Evolutionary conservation across 192 early-diverging fungal genomes (phyloP).

Genomic region (Coemansia sp.): DNA sequence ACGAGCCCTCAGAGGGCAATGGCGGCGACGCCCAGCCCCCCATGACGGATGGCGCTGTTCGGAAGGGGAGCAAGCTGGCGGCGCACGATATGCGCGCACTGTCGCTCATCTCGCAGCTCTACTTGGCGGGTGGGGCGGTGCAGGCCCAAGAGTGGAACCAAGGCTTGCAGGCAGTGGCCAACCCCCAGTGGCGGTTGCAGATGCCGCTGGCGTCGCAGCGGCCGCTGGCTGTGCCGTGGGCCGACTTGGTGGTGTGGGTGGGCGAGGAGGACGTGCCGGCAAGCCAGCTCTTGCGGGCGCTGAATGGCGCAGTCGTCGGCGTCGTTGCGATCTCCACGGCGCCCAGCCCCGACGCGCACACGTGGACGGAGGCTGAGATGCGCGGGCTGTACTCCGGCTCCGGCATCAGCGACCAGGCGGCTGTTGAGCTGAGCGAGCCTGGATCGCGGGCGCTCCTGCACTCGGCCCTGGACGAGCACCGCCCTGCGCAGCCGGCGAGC

Average conservation of each 20-base stretch:
- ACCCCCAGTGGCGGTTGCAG: constrained; percentile 57
- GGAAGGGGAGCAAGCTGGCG: constrained; percentile 53
- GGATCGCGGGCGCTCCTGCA: constrained; percentile 25
- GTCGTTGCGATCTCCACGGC: constrained; percentile 57
- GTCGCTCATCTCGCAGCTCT: constrained; percentile 70
- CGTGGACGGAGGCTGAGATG: constrained; percentile 33
- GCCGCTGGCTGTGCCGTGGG: constrained; percentile 67
- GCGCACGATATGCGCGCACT: constrained; percentile 69
- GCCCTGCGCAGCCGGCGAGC: neutral
- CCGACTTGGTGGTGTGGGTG: constrained; percentile 64
- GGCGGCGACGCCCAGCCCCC: neutral
- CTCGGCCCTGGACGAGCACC: neutral
- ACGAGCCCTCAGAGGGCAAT: neutral
- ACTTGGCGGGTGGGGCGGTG: constrained; percentile 20
- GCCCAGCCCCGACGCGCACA: constrained; percentile 17
- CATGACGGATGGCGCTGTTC: constrained; percentile 7
- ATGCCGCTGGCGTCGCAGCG: constrained; percentile 55
- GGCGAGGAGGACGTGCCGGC: constrained; percentile 73
- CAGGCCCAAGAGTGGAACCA: constrained; percentile 6
- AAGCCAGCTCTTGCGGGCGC: constrained; percentile 75
- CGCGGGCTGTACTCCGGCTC: constrained; percentile 15
- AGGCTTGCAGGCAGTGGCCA: neutral
- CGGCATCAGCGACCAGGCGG: constrained; percentile 31
- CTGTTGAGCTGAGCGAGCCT: constrained; percentile 31
- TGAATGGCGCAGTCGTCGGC: constrained; percentile 85